Conservation (phyloP, 2,329 filamentous ascomycete genomes). For the Emydomyces testavorans region DNA sequence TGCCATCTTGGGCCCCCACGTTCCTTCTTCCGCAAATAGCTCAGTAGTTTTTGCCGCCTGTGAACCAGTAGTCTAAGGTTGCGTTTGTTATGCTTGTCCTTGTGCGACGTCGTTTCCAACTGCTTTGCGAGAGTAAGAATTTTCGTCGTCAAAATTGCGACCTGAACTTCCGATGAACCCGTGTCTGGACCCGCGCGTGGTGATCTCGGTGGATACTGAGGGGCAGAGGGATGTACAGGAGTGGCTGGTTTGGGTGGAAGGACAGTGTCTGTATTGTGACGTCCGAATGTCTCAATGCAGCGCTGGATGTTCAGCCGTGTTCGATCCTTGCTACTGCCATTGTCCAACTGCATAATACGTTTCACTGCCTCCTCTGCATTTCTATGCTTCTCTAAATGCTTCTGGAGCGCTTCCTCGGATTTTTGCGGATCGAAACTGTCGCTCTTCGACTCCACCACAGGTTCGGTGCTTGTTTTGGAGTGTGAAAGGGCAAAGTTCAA, state of each 20-base stretch:
- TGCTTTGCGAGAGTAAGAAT: conserved; percentile 69
- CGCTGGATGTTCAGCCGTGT: conserved; percentile 72
- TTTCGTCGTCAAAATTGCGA: conserved; percentile 87
- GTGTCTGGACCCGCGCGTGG: conserved; percentile 81
- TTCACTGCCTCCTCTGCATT: conserved; percentile 64
- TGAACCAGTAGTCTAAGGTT: conserved; percentile 79
- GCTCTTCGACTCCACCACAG: conserved; percentile 24
- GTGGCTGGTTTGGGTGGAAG: conserved; percentile 50
- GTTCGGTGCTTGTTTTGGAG: conserved; percentile 52
- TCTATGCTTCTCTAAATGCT: conserved; percentile 47
- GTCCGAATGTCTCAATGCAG: conserved; percentile 77
- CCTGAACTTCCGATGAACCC: conserved; percentile 93
- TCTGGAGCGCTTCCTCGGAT: conserved; percentile 29
- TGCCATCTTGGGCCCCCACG: conserved; percentile 83
- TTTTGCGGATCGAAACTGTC: conserved; percentile 29
- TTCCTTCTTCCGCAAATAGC: conserved; percentile 80
- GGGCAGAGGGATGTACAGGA: conserved; percentile 34
- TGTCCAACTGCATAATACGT: conserved; percentile 66
- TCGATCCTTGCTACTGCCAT: conserved; percentile 66
- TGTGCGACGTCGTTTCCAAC: conserved; percentile 58
- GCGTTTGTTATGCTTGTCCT: conserved; percentile 89
- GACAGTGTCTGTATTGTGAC: conserved; percentile 69
- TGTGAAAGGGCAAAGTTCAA: conserved; percentile 54
- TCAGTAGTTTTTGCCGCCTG: conserved; percentile 73
- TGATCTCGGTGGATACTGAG: conserved; percentile 23